Percentiles rank a stretch among this genome's conserved stretches.
Conservation (phyloP, 805 yeast species). For the Candida pseudoglaebosa region DNA sequence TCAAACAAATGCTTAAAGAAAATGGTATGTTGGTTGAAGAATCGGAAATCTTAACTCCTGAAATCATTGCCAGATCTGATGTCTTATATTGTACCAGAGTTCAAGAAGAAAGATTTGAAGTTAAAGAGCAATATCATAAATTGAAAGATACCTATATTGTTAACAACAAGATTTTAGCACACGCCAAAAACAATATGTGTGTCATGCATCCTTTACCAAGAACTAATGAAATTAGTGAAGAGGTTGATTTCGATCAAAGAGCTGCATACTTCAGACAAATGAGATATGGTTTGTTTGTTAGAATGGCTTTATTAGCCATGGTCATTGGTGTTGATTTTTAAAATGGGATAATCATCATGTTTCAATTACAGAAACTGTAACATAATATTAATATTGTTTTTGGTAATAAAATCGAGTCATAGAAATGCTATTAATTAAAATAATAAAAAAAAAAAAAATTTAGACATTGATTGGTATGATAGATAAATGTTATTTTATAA, state of each 20-base stretch:
- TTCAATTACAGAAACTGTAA: constrained; percentile 1
- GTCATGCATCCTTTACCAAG: constrained; percentile 99
- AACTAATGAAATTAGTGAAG: constrained; percentile 92
- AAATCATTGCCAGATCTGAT: constrained; percentile 83
- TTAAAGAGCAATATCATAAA: constrained; percentile 72
- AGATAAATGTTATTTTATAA: neutral
- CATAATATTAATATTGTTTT: neutral
- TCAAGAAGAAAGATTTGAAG: constrained; percentile 91
- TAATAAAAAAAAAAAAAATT: no score
- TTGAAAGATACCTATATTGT: constrained; percentile 89
- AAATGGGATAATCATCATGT: constrained; percentile 6
- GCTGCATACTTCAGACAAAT: constrained; percentile 99
- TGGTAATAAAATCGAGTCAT: neutral
- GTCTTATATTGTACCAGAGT: constrained; percentile 97
- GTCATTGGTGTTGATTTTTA: constrained; percentile 91
- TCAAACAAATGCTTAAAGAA: constrained; percentile 61
- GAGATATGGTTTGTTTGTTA: constrained; percentile 96
- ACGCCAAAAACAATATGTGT: constrained; percentile 98
- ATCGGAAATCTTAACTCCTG: constrained; percentile 74
- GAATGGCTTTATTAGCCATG: constrained; percentile 98
- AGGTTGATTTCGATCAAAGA: constrained; percentile 98
- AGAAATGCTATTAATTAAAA: constrained; percentile 3
- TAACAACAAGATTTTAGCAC: constrained; percentile 83
- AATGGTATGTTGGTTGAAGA: constrained; percentile 71
- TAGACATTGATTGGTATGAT: neutral